Evolutionary conservation across 1,284 basidiomycete species (phyloP).

Genomic region (Cryptococcus deneoformans): DNA sequence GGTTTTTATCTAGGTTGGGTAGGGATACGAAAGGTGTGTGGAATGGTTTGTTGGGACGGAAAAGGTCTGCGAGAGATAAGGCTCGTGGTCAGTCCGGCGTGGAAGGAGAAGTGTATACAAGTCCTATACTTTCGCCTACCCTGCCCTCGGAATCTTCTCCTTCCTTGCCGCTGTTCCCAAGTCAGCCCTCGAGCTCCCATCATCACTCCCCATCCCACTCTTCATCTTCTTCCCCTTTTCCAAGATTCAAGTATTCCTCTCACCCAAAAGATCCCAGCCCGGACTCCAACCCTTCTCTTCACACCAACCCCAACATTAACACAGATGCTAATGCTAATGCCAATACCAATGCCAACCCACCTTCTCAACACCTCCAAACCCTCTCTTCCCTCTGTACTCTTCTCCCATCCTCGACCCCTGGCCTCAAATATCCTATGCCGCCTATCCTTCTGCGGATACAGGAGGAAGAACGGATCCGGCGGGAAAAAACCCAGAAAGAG

Average conservation of each 20-base stretch:
- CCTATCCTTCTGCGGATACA: slow-evolving; percentile 24
- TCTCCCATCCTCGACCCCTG: slow-evolving; percentile 28
- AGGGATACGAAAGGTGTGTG: slow-evolving; percentile 24
- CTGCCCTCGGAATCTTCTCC: too few species aligned
- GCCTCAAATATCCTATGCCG: slow-evolving; percentile 29
- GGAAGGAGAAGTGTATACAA: too few species aligned
- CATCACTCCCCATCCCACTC: neutral
- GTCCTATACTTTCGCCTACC: too few species aligned
- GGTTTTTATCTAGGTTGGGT: slow-evolving; percentile 27
- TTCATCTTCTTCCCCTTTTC: neutral
- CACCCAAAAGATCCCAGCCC: too few species aligned
- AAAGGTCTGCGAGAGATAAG: too few species aligned
- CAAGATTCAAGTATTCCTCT: too few species aligned
- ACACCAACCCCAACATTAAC: too few species aligned
- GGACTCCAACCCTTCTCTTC: too few species aligned
- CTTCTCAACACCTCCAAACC: slow-evolving; percentile 13
- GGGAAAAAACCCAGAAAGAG: slow-evolving; percentile 22
- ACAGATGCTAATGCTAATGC: too few species aligned
- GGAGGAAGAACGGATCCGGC: slow-evolving; percentile 22
- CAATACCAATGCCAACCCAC: too few species aligned
- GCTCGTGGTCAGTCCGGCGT: too few species aligned
- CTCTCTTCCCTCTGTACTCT: slow-evolving; percentile 17
- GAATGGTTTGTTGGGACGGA: slow-evolving; percentile 21
- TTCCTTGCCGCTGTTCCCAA: too few species aligned
- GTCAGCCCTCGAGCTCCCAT: neutral